Conservation (phyloP, 2,329 filamentous ascomycete species). For the Lasiodiplodia citricola region DNA sequence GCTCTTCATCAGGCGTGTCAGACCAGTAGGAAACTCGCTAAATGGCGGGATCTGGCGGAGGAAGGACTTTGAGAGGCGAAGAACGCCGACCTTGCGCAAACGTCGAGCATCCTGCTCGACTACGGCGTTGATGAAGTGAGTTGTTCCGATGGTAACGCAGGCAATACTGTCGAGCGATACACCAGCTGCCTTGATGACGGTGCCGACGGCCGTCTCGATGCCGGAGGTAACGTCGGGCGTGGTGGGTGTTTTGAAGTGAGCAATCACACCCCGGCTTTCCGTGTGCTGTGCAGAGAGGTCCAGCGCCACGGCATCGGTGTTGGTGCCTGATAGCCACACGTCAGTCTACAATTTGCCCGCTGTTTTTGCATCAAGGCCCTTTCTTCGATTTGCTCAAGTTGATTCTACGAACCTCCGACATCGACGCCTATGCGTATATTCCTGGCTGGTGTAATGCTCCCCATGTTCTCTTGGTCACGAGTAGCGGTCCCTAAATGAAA, state of each 20-base stretch:
- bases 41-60: slow-evolving; percentile 57
- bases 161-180: slow-evolving; percentile 42
- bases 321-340: slow-evolving; percentile 33
- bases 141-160: slow-evolving; percentile 59
- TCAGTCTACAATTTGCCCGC: background rate
- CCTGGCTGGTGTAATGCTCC: slow-evolving; percentile 5
- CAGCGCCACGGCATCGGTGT: slow-evolving; percentile 42
- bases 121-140: slow-evolving; percentile 46
- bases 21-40: slow-evolving; percentile 51
- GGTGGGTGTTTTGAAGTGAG: slow-evolving; percentile 43
- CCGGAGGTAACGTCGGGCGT: slow-evolving; percentile 45
- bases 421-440: slow-evolving; percentile 51
- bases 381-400: background rate
- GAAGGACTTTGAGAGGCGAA: slow-evolving; percentile 57
- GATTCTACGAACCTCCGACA: slow-evolving; percentile 41
- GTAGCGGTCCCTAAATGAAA: background rate
- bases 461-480: slow-evolving; percentile 1
- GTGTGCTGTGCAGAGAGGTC: slow-evolving; percentile 35
- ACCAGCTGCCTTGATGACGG: slow-evolving; percentile 41
- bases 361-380: background rate
- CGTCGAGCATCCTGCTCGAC: slow-evolving; percentile 35
- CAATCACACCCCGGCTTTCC: slow-evolving; percentile 36
- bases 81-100: slow-evolving; percentile 52
- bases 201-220: slow-evolving; percentile 42
- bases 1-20: slow-evolving; percentile 51